Base-by-base conservation (phyloP, 1,284 basidiomycete species). In the Ustilago tritici region DNA sequence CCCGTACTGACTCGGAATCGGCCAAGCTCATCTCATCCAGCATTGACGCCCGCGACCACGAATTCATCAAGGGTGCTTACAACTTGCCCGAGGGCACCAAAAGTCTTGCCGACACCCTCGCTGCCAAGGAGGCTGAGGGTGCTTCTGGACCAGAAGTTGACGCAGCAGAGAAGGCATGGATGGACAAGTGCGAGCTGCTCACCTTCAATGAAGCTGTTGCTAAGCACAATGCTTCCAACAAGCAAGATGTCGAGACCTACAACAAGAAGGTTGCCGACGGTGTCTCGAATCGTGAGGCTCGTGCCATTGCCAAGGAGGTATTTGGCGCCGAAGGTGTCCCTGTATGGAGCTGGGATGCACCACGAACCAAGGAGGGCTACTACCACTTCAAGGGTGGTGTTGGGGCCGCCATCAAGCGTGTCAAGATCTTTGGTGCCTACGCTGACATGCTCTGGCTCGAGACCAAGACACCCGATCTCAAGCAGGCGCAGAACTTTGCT, bases 331-430 rank as follows among this genome's bases (percentile, higher is more conserved):
- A 82, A 32, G 79, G 78, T 55, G 82, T 85, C 11, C 84, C 95
- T 15, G 91, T 89, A 84, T 97, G 95, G 94, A 91, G 94, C 86
- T 95, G 93, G 90, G 94, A 96, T 92, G 93, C 92, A 59, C 93
- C 95, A 8, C 90, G 95, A 46, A 97, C 95, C 2, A 90, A 92
- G 52, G 95, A 97, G 87, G 95, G 95, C 15, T 96, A 95, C 87
- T 94, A 95, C 85, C 93, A 94, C 87, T 94, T 92, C 85, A 91
- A 91, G 31, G 91, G 93, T n/a, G 94, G 95, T 41, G 88, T 94
- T 56, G 91, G 91, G 87, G 90, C 93, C 6, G 94, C 94, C n/a
- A 90, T 94, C 85, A 92, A 92, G 82, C 92, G 95, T 60, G 91
- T 92, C 15, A 89, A 92, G 76, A 90, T 90, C 41, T 96, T 92